Evolutionary conservation across 2,329 filamentous ascomycete species (phyloP).

Genomic region (Aotearoamyces nothofagi): DNA sequence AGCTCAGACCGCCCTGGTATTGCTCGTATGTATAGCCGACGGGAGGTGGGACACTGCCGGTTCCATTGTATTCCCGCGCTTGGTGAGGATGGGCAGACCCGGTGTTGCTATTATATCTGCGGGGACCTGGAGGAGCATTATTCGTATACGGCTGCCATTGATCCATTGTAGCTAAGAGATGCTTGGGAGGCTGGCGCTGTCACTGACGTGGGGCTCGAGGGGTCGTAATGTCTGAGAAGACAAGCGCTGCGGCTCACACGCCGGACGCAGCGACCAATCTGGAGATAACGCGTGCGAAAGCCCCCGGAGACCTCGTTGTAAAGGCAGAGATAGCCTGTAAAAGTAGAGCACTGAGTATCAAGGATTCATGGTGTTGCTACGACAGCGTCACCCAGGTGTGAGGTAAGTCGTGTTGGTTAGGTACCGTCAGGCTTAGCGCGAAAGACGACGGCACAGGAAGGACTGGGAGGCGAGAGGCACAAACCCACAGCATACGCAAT

Average conservation of each 20-base stretch:
- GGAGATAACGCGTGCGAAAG: not conserved
- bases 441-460: too few species aligned
- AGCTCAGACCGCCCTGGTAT: slow-evolving; percentile 34
- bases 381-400: too few species aligned
- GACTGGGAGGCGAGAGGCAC: too few species aligned
- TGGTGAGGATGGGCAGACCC: slow-evolving; percentile 25
- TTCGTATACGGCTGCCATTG: slow-evolving; percentile 55
- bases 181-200: not conserved
- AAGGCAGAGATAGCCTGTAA: not conserved
- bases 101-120: not conserved
- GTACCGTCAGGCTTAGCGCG: too few species aligned
- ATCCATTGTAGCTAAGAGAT: slow-evolving; percentile 31
- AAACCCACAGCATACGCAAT: too few species aligned
- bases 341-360: not conserved
- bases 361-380: slow-evolving; percentile 1
- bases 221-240: not conserved
- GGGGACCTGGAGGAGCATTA: slow-evolving; percentile 25
- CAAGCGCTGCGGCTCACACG: not conserved
- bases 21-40: slow-evolving; percentile 53
- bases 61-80: slow-evolving; percentile 14
- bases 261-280: not conserved
- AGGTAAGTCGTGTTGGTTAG: too few species aligned
- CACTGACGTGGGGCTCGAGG: not conserved
- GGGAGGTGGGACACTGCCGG: slow-evolving; percentile 32
- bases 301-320: not conserved